Base-by-base conservation (phyloP, 495 filamentous ascomycete genomes). In the Lepidopterella palustris region DNA sequence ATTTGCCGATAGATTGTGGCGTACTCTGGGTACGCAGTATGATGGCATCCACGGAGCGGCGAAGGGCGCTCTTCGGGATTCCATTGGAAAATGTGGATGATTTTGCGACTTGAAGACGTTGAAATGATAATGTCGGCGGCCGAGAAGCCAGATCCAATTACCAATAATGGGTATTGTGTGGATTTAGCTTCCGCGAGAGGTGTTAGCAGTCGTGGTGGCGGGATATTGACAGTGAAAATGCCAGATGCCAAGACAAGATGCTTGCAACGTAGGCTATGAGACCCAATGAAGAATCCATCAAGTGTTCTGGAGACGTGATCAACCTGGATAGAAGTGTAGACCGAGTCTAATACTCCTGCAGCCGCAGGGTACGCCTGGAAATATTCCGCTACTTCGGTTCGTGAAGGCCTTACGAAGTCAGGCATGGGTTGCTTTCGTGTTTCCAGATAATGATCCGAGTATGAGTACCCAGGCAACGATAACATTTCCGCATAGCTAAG, bases 11-110 rank as follows among this genome's bases (percentile, higher is more conserved):
- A 87, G 9, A 87, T 74, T 42, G 77, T 73, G 0, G 84, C 82
- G 65, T 87, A 86, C 56, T 87, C 84, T 0, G 84, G 84, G 63
- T 87, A 87, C 32, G 83, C 84, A 18, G 80, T 74, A 39, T 81
- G 77, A 69, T 87, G 84, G 45, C 84, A 87, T 23, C 78, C 78
- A 6, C 79, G 78, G 20, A 87, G 68, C 0, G 84, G 84, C 0
- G 81, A 84, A 0, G 82, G 82, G 25, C 78, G 75, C 5, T 76
- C 68, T 18, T 82, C 74, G 0, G 81, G 78, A 25, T 76, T 73
- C 84, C 84, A 87, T 66, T 79, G 82, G 67, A 80, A 87, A 25
- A 84, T 63, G 64, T 87, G 84, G 5, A 87, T 58, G 39, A 87
- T 80, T 59, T 79, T 80, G 47, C 80, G 79, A 13, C 72, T 58